phyloP scores from a whole-genome alignment of 2,329 filamentous ascomycete genomes.

The Beauveria varroae region DNA sequence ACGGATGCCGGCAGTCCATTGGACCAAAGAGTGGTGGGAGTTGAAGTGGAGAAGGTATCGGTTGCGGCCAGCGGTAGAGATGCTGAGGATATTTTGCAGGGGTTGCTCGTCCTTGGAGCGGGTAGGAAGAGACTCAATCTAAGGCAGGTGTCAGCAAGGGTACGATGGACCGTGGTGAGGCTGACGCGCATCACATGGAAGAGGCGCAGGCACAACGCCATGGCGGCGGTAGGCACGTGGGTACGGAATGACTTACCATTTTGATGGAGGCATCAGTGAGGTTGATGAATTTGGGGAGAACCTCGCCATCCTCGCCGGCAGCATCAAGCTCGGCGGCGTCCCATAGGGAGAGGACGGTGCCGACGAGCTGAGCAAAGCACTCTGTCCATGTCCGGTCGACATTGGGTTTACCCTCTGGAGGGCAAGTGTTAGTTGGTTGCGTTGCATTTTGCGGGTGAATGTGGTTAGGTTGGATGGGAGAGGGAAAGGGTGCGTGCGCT shows the following conservation, averaged over 20 bases:
- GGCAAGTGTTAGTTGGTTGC: constrained; percentile 17
- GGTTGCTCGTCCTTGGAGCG: constrained; percentile 68
- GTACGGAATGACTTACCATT: constrained; percentile 57
- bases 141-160: not conserved
- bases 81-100: constrained; percentile 87
- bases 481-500: constrained; percentile 4
- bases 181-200: not conserved
- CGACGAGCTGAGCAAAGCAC: constrained; percentile 93
- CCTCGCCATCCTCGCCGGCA: constrained; percentile 76
- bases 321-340: constrained; percentile 87
- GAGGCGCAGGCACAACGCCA: not conserved
- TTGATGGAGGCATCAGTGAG: constrained; percentile 95
- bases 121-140: constrained; percentile 87
- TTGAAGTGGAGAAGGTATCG: constrained; percentile 95
- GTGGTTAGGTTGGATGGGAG: not conserved
- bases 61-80: constrained; percentile 93
- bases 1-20: constrained; percentile 93
- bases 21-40: constrained; percentile 82
- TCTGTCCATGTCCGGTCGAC: constrained; percentile 86
- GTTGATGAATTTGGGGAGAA: constrained; percentile 90
- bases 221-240: constrained; percentile 1
- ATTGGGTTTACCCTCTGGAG: constrained; percentile 75
- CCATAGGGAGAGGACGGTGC: constrained; percentile 92
- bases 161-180: not conserved
- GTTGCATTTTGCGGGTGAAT: not conserved